A percentile compares a stretch with the other conserved stretches of the same genome.
phyloP scores from a whole-genome alignment of 2,329 filamentous ascomycete genomes.

The Ophiostoma quercus region DNA sequence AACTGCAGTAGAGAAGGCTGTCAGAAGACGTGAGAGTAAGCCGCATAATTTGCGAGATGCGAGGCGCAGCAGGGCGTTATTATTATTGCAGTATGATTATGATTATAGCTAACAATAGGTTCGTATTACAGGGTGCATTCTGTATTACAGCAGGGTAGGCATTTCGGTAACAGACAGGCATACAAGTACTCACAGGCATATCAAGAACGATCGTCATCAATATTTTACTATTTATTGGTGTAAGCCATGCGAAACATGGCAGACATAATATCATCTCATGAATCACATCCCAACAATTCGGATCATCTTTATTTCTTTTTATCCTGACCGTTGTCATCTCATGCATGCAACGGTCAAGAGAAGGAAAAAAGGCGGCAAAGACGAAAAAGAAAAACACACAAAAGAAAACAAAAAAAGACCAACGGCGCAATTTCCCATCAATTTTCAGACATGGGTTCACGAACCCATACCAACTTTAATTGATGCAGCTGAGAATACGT shows the following conservation, averaged over 20 bases:
- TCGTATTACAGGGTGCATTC: background rate
- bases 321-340: background rate
- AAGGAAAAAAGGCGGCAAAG: background rate
- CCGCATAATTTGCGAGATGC: background rate
- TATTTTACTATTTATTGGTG: no score
- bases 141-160: background rate
- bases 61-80: background rate
- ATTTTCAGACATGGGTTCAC: background rate
- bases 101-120: no score
- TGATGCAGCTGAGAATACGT: constrained; percentile 7
- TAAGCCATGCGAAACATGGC: background rate
- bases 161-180: background rate
- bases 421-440: background rate
- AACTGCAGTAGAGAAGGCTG: background rate
- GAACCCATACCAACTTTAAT: background rate
- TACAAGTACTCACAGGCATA: background rate
- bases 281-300: constrained; percentile 7
- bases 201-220: background rate
- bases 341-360: background rate
- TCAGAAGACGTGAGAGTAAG: background rate
- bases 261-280: background rate
- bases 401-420: background rate
- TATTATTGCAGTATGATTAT: background rate
- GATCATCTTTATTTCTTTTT: background rate
- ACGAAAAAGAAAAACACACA: background rate